Evolutionary conservation across 345 rosid genomes (phyloP).

Genomic region (Aquilaria malaccensis): DNA sequence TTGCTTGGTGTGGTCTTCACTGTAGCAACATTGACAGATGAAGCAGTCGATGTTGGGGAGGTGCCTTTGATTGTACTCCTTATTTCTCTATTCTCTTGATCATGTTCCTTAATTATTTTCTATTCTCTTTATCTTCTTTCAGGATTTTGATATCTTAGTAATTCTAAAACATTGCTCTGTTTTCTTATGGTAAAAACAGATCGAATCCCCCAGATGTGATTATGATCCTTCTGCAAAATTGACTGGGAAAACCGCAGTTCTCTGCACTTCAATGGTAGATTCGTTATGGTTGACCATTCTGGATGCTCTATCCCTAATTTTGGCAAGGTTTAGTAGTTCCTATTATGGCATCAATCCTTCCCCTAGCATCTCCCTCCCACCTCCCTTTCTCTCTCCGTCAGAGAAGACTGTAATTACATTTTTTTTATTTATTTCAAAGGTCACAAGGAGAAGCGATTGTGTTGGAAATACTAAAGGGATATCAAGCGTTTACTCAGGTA

Average conservation of each 20-base stretch:
- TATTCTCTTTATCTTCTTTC: slow-evolving; percentile 6
- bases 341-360: slow-evolving; percentile 1
- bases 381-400: not conserved
- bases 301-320: slow-evolving; percentile 88
- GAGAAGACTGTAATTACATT: slow-evolving; percentile 14
- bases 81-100: slow-evolving; percentile 5
- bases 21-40: slow-evolving; percentile 93
- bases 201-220: slow-evolving; percentile 85
- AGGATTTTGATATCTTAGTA: slow-evolving; percentile 6
- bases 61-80: slow-evolving; percentile 31
- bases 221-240: slow-evolving; percentile 46
- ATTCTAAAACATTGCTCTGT: slow-evolving; percentile 6
- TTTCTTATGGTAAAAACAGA: slow-evolving; percentile 41
- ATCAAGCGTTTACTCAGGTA: slow-evolving; percentile 99
- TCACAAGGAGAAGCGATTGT: slow-evolving; percentile 99
- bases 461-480: slow-evolving; percentile 93
- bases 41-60: slow-evolving; percentile 93
- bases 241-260: slow-evolving; percentile 65
- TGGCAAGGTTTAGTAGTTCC: slow-evolving; percentile 61
- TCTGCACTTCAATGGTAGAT: slow-evolving; percentile 89
- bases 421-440: slow-evolving; percentile 47
- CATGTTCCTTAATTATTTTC: too few species aligned
- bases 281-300: slow-evolving; percentile 96
- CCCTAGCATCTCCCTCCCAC: not conserved
- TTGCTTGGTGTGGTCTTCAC: slow-evolving; percentile 88